phyloP scores from a whole-genome alignment of 2,329 filamentous ascomycete species.

The Alternaria rosae region DNA sequence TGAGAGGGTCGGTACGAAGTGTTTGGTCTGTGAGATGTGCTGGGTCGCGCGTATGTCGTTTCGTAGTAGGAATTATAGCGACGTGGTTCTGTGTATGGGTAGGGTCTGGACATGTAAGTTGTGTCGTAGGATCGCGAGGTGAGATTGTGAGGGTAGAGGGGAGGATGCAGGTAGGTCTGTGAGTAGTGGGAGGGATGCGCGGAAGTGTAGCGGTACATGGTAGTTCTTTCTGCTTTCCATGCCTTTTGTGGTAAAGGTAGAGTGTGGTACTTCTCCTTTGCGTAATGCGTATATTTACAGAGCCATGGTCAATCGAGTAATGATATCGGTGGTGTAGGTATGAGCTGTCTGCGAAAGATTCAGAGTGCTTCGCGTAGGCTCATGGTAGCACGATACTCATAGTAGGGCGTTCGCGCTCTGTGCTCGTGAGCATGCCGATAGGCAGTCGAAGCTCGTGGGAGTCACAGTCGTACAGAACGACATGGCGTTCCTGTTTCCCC shows the following conservation, averaged over 20 bases:
- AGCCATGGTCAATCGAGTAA: not conserved
- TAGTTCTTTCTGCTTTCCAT: conserved; percentile 4
- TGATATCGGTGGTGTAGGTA: not conserved
- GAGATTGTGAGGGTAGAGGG: not conserved
- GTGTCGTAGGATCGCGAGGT: conserved; percentile 1
- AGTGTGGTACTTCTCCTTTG: not conserved
- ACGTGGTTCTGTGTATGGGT: not conserved
- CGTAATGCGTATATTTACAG: not conserved
- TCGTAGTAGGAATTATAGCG: conserved; percentile 7
- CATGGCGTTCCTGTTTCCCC: conserved; percentile 3
- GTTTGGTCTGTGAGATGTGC: not conserved
- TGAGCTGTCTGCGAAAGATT: not conserved
- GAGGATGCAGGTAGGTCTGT: not conserved
- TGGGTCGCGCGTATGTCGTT: not conserved
- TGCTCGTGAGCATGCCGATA: conserved; percentile 6
- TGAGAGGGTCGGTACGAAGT: not conserved
- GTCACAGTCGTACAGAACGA: conserved; percentile 12
- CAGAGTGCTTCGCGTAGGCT: not conserved
- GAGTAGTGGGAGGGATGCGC: not conserved
- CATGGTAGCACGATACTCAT: conserved; percentile 10
- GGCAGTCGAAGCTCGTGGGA: conserved; percentile 13
- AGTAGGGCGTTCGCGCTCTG: not conserved
- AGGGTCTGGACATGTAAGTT: conserved; percentile 6
- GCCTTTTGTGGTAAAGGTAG: not conserved
- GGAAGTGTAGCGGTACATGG: conserved; percentile 6